Evolutionary conservation across 1,284 basidiomycete genomes (phyloP).

Genomic region (Ceratobasidium sp.): DNA sequence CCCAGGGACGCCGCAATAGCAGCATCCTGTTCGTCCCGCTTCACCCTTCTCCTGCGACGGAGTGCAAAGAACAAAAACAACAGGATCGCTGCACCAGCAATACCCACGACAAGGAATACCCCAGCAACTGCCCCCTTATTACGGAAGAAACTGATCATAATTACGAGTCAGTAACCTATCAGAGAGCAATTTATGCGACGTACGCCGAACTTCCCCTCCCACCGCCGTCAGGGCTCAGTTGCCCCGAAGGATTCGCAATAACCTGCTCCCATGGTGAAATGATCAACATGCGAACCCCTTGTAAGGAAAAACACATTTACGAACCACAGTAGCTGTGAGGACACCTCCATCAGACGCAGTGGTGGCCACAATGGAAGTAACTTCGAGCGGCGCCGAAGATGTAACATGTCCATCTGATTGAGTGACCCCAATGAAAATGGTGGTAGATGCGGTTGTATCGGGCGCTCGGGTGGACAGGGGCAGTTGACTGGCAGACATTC

Average conservation of each 20-base stretch:
- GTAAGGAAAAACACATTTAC: not conserved
- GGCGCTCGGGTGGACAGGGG: conserved; percentile 2
- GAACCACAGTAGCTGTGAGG: conserved; percentile 35
- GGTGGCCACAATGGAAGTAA: conserved; percentile 32
- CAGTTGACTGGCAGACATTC: conserved; percentile 14
- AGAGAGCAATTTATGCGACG: not conserved
- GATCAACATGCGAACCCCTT: not conserved
- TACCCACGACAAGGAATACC: conserved; percentile 79
- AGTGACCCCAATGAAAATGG: conserved; percentile 35
- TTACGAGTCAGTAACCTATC: conserved; percentile 4
- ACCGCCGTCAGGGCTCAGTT: conserved; percentile 42
- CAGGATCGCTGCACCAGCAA: conserved; percentile 73
- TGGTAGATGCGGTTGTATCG: conserved; percentile 4
- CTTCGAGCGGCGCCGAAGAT: conserved; percentile 21
- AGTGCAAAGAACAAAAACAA: conserved; percentile 77
- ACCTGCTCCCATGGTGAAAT: conserved; percentile 19
- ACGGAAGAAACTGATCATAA: conserved; percentile 68
- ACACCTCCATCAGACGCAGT: conserved; percentile 42
- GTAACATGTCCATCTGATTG: conserved; percentile 43
- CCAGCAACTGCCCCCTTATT: conserved; percentile 80
- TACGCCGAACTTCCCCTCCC: conserved; percentile 34
- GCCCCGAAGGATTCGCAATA: conserved; percentile 40
- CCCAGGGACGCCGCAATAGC: conserved; percentile 64
- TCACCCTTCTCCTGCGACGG: conserved; percentile 68
- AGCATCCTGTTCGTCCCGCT: conserved; percentile 70